Evolutionary conservation across 1,284 basidiomycete species (phyloP).

Genomic region (Cryptococcus maquisensis): DNA sequence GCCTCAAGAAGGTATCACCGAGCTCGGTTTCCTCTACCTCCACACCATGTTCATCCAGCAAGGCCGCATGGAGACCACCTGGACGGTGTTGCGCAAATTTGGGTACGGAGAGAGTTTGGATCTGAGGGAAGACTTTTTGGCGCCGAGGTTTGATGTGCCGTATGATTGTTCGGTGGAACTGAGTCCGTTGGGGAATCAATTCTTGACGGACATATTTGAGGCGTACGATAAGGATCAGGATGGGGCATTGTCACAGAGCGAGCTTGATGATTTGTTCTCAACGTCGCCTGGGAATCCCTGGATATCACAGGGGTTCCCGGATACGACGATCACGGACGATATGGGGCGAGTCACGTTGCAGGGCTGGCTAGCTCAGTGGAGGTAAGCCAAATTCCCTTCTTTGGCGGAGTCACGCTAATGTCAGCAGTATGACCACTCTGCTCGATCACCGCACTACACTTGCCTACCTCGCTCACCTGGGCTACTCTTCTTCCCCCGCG

Average conservation of each 20-base stretch:
- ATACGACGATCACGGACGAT: constrained; percentile 86
- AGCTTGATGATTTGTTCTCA: constrained; percentile 83
- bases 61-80: constrained; percentile 93
- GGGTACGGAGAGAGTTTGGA: constrained; percentile 93
- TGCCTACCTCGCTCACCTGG: constrained; percentile 84
- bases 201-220: constrained; percentile 96
- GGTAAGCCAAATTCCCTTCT: constrained; percentile 53
- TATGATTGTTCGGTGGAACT: constrained; percentile 92
- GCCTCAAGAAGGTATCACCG: constrained; percentile 66
- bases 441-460: constrained; percentile 87
- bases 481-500: constrained; percentile 49
- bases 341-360: constrained; percentile 87
- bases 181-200: constrained; percentile 87
- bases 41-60: constrained; percentile 97
- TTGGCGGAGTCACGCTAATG: not conserved
- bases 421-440: constrained; percentile 84
- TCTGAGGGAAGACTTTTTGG: constrained; percentile 72
- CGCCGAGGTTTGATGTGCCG: constrained; percentile 77
- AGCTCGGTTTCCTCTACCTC: constrained; percentile 88
- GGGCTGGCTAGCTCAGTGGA: constrained; percentile 98
- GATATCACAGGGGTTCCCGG: constrained; percentile 77
- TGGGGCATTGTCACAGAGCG: constrained; percentile 79
- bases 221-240: constrained; percentile 98
- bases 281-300: constrained; percentile 95
- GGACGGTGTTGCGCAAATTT: constrained; percentile 92